phyloP scores from a whole-genome alignment of 2,329 filamentous ascomycete genomes.

The Pseudogymnoascus pannorum region DNA sequence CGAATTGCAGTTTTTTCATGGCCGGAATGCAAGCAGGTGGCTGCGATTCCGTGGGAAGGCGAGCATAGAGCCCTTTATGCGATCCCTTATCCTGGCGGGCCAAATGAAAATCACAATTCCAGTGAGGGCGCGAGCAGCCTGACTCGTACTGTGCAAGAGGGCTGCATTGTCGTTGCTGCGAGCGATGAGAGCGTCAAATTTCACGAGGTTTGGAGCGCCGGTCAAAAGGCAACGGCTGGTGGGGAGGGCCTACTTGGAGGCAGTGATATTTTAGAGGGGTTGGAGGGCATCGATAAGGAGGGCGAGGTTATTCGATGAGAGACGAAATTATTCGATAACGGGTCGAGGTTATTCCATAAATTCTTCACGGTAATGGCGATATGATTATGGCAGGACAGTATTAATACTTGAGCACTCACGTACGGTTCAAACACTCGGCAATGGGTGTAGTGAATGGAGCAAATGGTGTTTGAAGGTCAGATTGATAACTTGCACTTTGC shows the following conservation, averaged over 20 bases:
- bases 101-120: conserved; percentile 29
- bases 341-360: neutral
- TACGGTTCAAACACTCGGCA: neutral
- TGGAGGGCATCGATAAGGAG: conserved; percentile 73
- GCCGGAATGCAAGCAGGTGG: conserved; percentile 82
- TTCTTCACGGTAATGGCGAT: neutral
- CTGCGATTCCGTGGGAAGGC: conserved; percentile 75
- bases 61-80: conserved; percentile 77
- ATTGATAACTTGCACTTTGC: neutral
- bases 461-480: neutral
- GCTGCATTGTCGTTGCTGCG: conserved; percentile 83
- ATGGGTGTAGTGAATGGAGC: neutral
- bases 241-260: conserved; percentile 63
- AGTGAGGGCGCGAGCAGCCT: conserved; percentile 46
- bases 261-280: conserved; percentile 75
- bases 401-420: neutral
- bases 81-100: conserved; percentile 70
- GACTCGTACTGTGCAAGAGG: conserved; percentile 56
- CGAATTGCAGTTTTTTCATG: conserved; percentile 91
- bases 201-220: conserved; percentile 83
- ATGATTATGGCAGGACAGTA: neutral
- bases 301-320: conserved; percentile 59
- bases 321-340: neutral
- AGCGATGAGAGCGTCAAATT: conserved; percentile 93
- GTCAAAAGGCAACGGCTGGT: conserved; percentile 45